Evolutionary conservation across 352 stramenopile species (phyloP).

Genomic region (Pythium rishiriense): DNA sequence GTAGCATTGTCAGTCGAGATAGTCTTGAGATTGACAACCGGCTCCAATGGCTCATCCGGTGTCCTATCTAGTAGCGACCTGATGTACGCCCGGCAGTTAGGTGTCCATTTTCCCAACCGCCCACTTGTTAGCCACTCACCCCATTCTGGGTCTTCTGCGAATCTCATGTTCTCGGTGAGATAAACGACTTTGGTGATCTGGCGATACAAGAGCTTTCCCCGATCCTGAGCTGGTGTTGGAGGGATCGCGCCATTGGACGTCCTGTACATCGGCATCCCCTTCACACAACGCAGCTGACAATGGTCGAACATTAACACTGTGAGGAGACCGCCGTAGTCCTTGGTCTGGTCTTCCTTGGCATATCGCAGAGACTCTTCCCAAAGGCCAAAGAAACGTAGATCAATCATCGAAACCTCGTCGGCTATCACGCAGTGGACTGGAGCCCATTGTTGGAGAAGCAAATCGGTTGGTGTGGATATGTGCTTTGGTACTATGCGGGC

Average conservation of each 20-base stretch:
- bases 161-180: conserved; percentile 26
- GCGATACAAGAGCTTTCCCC: conserved; percentile 12
- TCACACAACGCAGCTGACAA: conserved; percentile 1
- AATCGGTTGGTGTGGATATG: conserved; percentile 9
- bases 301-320: conserved; percentile 7
- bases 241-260: neutral
- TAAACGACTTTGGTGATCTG: conserved; percentile 25
- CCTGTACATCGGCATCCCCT: conserved; percentile 12
- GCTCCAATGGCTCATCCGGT: neutral
- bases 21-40: neutral
- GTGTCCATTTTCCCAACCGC: conserved; percentile 14
- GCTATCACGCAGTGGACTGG: conserved; percentile 20
- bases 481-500: neutral
- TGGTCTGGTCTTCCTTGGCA: conserved; percentile 12
- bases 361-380: conserved; percentile 29
- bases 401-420: conserved; percentile 28
- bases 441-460: conserved; percentile 15
- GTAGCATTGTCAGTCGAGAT: conserved; percentile 3
- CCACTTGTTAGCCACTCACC: conserved; percentile 22
- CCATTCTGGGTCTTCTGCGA: conserved; percentile 22
- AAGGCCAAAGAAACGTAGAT: conserved; percentile 25
- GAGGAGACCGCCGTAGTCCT: conserved; percentile 5
- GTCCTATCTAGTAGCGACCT: neutral
- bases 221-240: conserved; percentile 1
- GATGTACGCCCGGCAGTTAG: conserved; percentile 1